Percentiles rank a stretch among this genome's conserved stretches.
Evolutionary conservation across 2,329 filamentous ascomycete species (phyloP).

Genomic region (Monilinia aucupariae): DNA sequence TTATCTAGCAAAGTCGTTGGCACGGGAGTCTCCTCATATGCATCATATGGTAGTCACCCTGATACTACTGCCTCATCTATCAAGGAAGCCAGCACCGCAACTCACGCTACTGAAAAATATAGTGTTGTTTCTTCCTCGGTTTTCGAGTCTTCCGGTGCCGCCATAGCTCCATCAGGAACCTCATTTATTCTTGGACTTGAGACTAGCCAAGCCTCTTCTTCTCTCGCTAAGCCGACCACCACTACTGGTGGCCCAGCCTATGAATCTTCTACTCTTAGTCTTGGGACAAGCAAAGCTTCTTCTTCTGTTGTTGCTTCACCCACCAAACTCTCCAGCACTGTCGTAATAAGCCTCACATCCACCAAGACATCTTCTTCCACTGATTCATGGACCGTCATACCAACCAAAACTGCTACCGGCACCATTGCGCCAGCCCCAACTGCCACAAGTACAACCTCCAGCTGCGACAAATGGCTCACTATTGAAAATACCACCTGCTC

Average conservation of each 20-base stretch:
- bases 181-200: background rate
- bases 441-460: conserved; percentile 28
- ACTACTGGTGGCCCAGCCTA: background rate
- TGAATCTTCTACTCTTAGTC: background rate
- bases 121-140: background rate
- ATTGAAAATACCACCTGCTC: conserved; percentile 4
- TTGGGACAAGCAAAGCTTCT: background rate
- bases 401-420: background rate
- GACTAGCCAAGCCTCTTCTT: background rate
- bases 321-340: too few relatives aligned
- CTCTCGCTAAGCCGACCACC: background rate
- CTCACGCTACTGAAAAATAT: background rate
- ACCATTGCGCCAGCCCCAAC: conserved; percentile 19
- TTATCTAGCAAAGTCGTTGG: background rate
- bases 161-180: background rate
- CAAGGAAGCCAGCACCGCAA: background rate
- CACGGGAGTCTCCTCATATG: background rate
- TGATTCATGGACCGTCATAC: background rate
- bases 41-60: background rate
- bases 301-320: background rate
- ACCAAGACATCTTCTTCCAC: background rate
- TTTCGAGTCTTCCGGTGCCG: background rate
- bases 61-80: background rate
- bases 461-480: conserved; percentile 31
- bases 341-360: background rate